Evolutionary conservation across 2,329 filamentous ascomycete genomes (phyloP).

Genomic region (Lachnellula willkommii): DNA sequence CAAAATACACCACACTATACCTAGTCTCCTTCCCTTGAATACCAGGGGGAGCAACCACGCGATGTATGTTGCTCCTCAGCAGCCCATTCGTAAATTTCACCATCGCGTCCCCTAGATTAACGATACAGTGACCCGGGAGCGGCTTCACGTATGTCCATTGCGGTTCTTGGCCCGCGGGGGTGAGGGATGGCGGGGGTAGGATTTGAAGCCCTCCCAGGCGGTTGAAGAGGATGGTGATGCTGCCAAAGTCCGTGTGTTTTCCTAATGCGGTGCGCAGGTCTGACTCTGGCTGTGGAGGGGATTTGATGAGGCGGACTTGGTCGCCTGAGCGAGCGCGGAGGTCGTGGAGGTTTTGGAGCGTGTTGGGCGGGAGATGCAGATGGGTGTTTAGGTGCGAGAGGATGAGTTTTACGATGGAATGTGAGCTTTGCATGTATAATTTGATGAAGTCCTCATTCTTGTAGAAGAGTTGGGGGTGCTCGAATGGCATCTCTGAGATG

Average conservation of each 20-base stretch:
- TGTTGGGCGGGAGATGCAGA: conserved; percentile 20
- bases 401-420: conserved; percentile 19
- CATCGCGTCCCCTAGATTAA: conserved; percentile 37
- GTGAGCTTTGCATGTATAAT: conserved; percentile 19
- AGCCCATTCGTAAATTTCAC: conserved; percentile 32
- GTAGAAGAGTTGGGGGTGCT: conserved; percentile 21
- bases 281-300: conserved; percentile 23
- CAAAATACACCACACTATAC: conserved; percentile 51
- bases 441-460: conserved; percentile 14
- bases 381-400: conserved; percentile 24
- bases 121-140: conserved; percentile 31
- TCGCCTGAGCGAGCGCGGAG: conserved; percentile 17
- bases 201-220: conserved; percentile 37
- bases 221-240: conserved; percentile 37
- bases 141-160: conserved; percentile 35
- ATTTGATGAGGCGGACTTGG: conserved; percentile 25
- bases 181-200: conserved; percentile 24
- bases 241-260: conserved; percentile 37
- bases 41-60: conserved; percentile 31
- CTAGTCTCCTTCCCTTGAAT: conserved; percentile 28
- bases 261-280: conserved; percentile 21
- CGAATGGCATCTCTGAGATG: conserved; percentile 15
- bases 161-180: conserved; percentile 14
- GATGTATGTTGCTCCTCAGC: conserved; percentile 32
- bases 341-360: conserved; percentile 19